Conservation (phyloP, 169 alveolate species). For the Babesia sp. region DNA sequence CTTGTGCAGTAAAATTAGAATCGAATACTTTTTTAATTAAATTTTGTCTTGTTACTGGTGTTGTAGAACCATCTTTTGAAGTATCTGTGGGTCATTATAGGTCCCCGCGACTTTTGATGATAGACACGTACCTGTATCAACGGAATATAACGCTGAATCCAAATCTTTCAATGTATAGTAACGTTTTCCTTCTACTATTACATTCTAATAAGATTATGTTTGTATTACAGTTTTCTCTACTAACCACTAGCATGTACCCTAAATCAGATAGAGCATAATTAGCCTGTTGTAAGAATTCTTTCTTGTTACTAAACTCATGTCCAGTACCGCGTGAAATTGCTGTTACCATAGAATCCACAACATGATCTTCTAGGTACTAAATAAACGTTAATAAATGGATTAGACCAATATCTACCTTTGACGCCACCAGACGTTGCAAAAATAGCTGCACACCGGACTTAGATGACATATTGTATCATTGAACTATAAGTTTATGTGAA, state of each 20-base stretch:
- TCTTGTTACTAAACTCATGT: constrained; percentile 23
- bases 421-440: constrained; percentile 53
- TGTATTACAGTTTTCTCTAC: no score
- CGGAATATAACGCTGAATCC: constrained; percentile 4
- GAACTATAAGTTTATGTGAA: constrained; percentile 52
- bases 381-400: no score
- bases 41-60: no score
- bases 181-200: constrained; percentile 24
- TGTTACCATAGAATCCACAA: constrained; percentile 39
- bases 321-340: constrained; percentile 61
- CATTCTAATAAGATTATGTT: constrained; percentile 36
- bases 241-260: constrained; percentile 62
- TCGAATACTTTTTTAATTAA: neutral
- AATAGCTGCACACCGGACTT: constrained; percentile 53
- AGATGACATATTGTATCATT: constrained; percentile 37
- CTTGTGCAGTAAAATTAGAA: neutral
- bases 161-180: constrained; percentile 60
- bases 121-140: neutral
- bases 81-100: no score
- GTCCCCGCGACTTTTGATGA: no score
- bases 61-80: no score
- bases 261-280: constrained; percentile 36
- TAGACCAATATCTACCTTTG: constrained; percentile 50
- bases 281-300: constrained; percentile 33
- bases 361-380: constrained; percentile 52